phyloP scores from a whole-genome alignment of 2,329 filamentous ascomycete genomes.

The Microsporum ferrugineum region DNA sequence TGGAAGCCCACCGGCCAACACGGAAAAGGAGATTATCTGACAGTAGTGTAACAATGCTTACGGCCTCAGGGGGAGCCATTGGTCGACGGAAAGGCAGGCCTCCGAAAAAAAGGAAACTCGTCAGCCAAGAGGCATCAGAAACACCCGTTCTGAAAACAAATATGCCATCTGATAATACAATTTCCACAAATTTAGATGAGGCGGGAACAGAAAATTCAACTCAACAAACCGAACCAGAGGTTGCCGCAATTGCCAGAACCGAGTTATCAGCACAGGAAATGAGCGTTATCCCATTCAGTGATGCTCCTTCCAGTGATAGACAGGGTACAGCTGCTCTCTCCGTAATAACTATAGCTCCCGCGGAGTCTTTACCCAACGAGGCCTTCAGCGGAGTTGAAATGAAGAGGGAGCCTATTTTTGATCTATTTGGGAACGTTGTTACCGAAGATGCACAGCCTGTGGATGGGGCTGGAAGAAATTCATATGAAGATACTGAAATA shows the following conservation, averaged over 20 bases:
- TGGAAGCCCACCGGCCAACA: neutral
- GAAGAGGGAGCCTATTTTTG: neutral
- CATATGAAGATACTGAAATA: neutral
- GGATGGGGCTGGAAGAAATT: neutral
- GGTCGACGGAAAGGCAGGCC: slow-evolving; percentile 11
- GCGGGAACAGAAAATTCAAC: neutral
- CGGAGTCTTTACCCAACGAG: neutral
- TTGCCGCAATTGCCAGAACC: neutral
- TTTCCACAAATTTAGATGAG: neutral
- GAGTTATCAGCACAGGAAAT: neutral
- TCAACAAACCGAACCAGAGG: neutral
- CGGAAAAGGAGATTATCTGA: slow-evolving; percentile 4
- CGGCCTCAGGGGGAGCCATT: neutral
- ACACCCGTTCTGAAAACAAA: neutral
- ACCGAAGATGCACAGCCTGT: neutral
- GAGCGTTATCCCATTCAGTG: neutral
- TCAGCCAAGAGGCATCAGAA: neutral
- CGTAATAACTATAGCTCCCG: neutral
- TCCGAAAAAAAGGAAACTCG: slow-evolving; percentile 15
- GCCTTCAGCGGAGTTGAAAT: neutral
- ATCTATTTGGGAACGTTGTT: neutral
- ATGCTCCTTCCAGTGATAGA: neutral
- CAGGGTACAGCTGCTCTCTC: neutral
- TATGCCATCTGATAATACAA: neutral
- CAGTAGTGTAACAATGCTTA: neutral